phyloP scores from a whole-genome alignment of 345 rosid species.

The Rhizophora apiculata region DNA sequence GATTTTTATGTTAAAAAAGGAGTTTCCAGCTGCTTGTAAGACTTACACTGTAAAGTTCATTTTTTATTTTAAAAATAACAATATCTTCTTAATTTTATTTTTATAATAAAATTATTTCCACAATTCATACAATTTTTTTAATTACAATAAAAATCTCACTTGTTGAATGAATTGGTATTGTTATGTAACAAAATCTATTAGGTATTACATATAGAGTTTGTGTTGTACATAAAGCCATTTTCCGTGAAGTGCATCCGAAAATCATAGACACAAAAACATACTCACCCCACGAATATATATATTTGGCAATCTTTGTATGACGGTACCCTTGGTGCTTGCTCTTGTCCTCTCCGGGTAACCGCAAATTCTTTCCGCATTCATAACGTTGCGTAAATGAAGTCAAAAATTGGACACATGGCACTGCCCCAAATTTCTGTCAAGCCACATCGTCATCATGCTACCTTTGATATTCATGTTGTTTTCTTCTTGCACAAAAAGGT shows the following conservation, averaged over 20 bases:
- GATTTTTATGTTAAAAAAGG: too few relatives aligned
- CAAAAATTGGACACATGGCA: constrained; percentile 6
- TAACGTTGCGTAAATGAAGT: neutral
- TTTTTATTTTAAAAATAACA: too few relatives aligned
- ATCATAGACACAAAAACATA: neutral
- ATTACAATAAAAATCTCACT: too few relatives aligned
- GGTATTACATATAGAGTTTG: too few relatives aligned
- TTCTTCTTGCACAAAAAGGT: constrained; percentile 13
- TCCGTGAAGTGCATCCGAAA: neutral
- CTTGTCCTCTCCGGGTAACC: constrained; percentile 8
- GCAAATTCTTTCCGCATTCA: neutral
- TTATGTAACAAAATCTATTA: too few relatives aligned
- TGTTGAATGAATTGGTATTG: too few relatives aligned
- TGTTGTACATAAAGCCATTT: neutral
- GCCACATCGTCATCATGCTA: neutral
- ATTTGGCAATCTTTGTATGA: neutral
- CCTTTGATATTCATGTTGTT: constrained; percentile 1
- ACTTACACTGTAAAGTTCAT: too few relatives aligned
- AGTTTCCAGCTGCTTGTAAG: too few relatives aligned
- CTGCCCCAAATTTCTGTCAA: neutral
- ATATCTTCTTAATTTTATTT: too few relatives aligned
- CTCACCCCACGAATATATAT: too few relatives aligned
- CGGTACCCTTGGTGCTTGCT: constrained; percentile 7
- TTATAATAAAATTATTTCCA: too few relatives aligned
- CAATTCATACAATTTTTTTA: too few relatives aligned